A percentile compares a stretch with the other conserved stretches of the same genome.
These are phyloP conservation scores for Pistacia integerrima DNA, from an alignment of 345 rosid species.

Conservation along the genomic window DNA sequence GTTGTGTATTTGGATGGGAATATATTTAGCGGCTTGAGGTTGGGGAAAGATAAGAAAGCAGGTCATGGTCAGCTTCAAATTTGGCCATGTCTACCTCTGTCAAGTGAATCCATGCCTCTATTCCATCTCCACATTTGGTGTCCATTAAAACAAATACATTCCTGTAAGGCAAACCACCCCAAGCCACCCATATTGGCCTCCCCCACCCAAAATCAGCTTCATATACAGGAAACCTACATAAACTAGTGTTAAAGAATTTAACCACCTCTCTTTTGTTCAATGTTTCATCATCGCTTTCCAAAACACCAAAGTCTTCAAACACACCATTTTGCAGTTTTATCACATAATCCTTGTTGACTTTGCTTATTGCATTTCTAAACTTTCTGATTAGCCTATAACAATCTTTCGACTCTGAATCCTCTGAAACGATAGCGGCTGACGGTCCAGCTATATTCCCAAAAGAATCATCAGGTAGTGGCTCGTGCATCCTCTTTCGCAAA, in stretches of 20 bases:
- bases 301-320: slow-evolving; percentile 25
- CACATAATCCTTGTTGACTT: slow-evolving; percentile 26
- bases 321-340: slow-evolving; percentile 31
- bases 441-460: slow-evolving; percentile 38
- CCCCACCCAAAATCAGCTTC: slow-evolving; percentile 49
- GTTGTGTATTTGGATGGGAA: no score
- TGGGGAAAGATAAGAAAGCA: slow-evolving; percentile 12
- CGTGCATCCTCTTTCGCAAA: slow-evolving; percentile 37
- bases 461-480: slow-evolving; percentile 30
- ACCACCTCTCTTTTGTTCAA: slow-evolving; percentile 28
- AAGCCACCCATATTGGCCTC: slow-evolving; percentile 33
- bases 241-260: slow-evolving; percentile 33
- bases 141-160: slow-evolving; percentile 30
- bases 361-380: slow-evolving; percentile 32
- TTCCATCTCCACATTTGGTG: slow-evolving; percentile 29
- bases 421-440: slow-evolving; percentile 5
- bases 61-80: slow-evolving; percentile 30
- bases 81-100: slow-evolving; percentile 32
- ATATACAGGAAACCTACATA: slow-evolving; percentile 39
- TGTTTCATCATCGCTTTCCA: background rate
- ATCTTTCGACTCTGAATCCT: slow-evolving; percentile 8
- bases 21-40: background rate
- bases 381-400: slow-evolving; percentile 17
- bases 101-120: slow-evolving; percentile 32
- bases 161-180: slow-evolving; percentile 30